phyloP scores from a whole-genome alignment of 805 yeast species.

The Yarrowia divulgata region DNA sequence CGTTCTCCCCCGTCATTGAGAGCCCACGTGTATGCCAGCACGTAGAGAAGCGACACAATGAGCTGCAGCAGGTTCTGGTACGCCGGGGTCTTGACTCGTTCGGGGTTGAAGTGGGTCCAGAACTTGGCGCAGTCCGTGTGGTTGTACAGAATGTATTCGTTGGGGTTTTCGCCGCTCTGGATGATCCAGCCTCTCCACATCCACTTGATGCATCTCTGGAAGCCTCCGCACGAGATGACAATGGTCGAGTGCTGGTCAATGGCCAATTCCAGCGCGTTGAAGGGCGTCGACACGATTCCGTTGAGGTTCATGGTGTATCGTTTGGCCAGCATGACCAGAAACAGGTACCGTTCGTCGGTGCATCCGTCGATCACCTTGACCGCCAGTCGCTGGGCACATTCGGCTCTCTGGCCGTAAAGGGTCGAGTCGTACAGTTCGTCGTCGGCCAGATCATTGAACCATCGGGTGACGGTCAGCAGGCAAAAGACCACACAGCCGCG shows the following conservation, averaged over 20 bases:
- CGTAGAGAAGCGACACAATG: constrained; percentile 66
- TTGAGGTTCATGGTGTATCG: constrained; percentile 71
- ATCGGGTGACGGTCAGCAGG: constrained; percentile 73
- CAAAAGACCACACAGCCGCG: constrained; percentile 63
- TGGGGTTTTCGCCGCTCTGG: constrained; percentile 73
- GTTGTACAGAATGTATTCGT: constrained; percentile 69
- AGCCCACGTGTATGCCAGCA: constrained; percentile 58
- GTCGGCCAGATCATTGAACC: constrained; percentile 71
- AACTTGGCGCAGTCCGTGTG: constrained; percentile 64
- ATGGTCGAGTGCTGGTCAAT: constrained; percentile 82
- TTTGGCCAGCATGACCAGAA: constrained; percentile 78
- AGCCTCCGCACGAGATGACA: constrained; percentile 81
- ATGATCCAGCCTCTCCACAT: constrained; percentile 93
- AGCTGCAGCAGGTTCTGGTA: constrained; percentile 82
- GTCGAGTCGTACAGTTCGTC: constrained; percentile 73
- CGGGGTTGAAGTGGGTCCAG: constrained; percentile 75
- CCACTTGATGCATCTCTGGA: constrained; percentile 87
- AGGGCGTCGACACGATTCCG: constrained; percentile 66
- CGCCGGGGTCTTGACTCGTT: constrained; percentile 80
- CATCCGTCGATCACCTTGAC: constrained; percentile 71
- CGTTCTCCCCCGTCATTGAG: constrained; percentile 41
- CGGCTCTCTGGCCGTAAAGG: constrained; percentile 64
- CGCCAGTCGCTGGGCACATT: constrained; percentile 78
- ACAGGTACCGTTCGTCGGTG: constrained; percentile 55
- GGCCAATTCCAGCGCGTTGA: constrained; percentile 83